phyloP scores from a whole-genome alignment of 306 rosid species.

The Cicer cuneatum region DNA sequence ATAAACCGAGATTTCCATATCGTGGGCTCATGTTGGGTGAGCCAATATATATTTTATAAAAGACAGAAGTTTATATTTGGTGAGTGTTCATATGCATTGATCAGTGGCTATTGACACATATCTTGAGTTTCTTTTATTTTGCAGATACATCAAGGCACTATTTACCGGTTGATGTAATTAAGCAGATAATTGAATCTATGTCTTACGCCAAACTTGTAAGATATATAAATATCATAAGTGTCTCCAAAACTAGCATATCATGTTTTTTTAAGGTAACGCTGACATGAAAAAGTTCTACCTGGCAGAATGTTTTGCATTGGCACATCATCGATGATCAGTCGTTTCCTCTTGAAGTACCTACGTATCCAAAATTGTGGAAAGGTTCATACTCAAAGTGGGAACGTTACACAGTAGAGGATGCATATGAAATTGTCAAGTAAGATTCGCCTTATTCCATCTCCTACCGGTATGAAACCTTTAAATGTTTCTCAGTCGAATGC shows the following conservation, averaged over 20 bases:
- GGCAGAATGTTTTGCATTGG: constrained; percentile 99
- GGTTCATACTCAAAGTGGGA: constrained; percentile 87
- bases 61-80: constrained; percentile 20
- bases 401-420: constrained; percentile 92
- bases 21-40: constrained; percentile 93
- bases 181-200: constrained; percentile 90
- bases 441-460: constrained; percentile 44
- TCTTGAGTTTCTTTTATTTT: constrained; percentile 44
- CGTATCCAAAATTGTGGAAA: constrained; percentile 88
- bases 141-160: constrained; percentile 98
- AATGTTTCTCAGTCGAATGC: constrained; percentile 35
- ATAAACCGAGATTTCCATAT: constrained; percentile 81
- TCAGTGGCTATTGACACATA: constrained; percentile 43
- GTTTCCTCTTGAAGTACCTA: constrained; percentile 93
- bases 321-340: constrained; percentile 83
- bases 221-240: constrained; percentile 27
- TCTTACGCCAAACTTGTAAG: constrained; percentile 94
- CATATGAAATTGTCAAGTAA: constrained; percentile 91
- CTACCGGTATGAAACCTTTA: constrained; percentile 34
- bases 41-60: constrained; percentile 39
- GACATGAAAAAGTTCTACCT: constrained; percentile 51
- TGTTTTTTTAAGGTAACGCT: constrained; percentile 49
- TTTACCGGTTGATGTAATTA: constrained; percentile 78
- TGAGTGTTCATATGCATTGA: constrained; percentile 33
- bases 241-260: constrained; percentile 19